Base-by-base conservation (phyloP, 257 asterid species). In the Gentiana dahurica region DNA sequence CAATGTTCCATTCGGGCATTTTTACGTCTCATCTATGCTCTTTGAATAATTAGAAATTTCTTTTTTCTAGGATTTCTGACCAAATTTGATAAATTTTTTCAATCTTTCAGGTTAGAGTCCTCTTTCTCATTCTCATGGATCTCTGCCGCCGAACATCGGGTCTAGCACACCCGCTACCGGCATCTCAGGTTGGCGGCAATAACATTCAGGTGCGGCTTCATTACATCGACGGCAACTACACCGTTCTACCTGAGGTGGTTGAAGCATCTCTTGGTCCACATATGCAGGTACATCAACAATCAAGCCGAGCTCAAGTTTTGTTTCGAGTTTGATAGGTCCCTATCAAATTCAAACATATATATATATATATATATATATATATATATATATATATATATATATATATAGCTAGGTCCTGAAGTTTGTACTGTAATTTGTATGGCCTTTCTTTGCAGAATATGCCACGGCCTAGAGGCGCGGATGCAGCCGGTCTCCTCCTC, bases 381-480 rank as follows among this genome's bases (percentile, higher is more conserved):
- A n/a, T n/a, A n/a, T n/a, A n/a, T n/a, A n/a, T n/a, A n/a, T n/a
- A n/a, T n/a, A n/a, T n/a, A n/a, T n/a, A n/a, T n/a, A n/a, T n/a
- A n/a, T n/a, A n/a, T n/a, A n/a, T n/a, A n/a, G 24, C 24, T 24
- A 24, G 24, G 24, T 24, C 46, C 46, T 41, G 46, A 38, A 39
- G 2, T 56, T 10, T 13, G 35, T 9, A 10, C 32, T 33, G 3
- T 45, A 34, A n/a, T 36, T 43, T 12, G 24, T 12, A 12, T 32
- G 49, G 0, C 0, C 9, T 60, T 54, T 39, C 58, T 61, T 49
- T 55, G 64, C 80, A 92, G 99, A 88, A 85, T 69, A 92, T 92
- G 99, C 99, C 98, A 36, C 87, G 99, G 57, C 99, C 99, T 41
- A 88, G 97, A 77, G 99, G 99, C 71, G 97, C 97, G 54, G 99